Percentiles rank a stretch among this genome's conserved stretches.
These are phyloP conservation scores for Aureobasidium vineae DNA, from an alignment of 2,329 filamentous ascomycete species.

Conservation along the genomic window DNA sequence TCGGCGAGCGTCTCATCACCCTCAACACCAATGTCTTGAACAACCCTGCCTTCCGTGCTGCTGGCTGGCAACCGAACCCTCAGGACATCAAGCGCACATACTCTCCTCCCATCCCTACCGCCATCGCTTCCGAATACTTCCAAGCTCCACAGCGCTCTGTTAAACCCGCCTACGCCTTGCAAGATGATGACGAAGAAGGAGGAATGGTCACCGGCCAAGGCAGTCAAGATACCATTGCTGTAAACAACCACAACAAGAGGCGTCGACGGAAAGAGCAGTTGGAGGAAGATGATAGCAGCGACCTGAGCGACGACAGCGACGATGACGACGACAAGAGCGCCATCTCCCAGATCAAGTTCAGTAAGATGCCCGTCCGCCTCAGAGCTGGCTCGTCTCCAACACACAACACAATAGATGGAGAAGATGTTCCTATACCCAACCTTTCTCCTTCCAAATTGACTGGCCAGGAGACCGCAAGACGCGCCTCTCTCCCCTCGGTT, in stretches of 20 bases:
- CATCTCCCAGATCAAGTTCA: conserved; percentile 89
- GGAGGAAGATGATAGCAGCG: conserved; percentile 83
- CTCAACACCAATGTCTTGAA: conserved; percentile 77
- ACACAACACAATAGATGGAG: conserved; percentile 62
- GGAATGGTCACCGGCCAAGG: conserved; percentile 67
- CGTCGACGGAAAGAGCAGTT: conserved; percentile 69
- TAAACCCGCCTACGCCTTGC: conserved; percentile 49
- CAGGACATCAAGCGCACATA: conserved; percentile 78
- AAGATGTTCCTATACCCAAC: conserved; percentile 52
- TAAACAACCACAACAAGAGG: conserved; percentile 62
- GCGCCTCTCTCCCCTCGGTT: conserved; percentile 69
- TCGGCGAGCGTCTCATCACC: conserved; percentile 79
- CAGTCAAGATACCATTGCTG: conserved; percentile 65
- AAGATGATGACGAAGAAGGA: conserved; percentile 69
- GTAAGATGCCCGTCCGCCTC: conserved; percentile 86
- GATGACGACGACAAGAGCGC: conserved; percentile 68
- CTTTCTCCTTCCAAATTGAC: conserved; percentile 55
- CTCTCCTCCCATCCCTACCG: conserved; percentile 81
- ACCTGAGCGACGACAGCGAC: conserved; percentile 80
- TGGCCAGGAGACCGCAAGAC: conserved; percentile 47
- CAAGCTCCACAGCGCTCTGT: conserved; percentile 64
- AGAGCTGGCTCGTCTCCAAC: conserved; percentile 87
- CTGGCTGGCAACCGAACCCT: conserved; percentile 73
- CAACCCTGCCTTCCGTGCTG: conserved; percentile 76
- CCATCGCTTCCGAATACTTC: conserved; percentile 75